These are phyloP conservation scores for Wickerhamiella parazyma DNA, from an alignment of 805 yeast species.

Conservation along the genomic window DNA sequence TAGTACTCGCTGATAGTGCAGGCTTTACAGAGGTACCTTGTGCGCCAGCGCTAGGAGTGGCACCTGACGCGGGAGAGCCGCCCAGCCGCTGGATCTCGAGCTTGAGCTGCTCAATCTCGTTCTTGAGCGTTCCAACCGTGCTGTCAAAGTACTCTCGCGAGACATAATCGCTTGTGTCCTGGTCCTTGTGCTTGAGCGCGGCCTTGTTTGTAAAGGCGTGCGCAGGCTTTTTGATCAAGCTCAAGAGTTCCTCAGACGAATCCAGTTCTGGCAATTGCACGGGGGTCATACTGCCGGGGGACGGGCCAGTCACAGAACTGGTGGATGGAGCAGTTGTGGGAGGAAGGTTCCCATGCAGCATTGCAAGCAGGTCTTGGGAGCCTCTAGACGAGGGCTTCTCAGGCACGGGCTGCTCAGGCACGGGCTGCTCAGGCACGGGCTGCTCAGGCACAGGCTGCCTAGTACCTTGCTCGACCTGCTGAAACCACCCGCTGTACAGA, in stretches of 20 bases:
- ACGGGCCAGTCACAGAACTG: neutral
- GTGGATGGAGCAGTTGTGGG: constrained; percentile 4
- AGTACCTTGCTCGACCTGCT: neutral
- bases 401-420: no score
- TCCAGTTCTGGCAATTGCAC: neutral
- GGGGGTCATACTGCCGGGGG: neutral
- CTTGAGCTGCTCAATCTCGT: neutral
- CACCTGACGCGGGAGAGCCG: neutral
- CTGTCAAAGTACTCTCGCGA: neutral
- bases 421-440: no score
- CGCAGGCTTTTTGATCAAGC: no score
- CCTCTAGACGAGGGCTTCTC: neutral
- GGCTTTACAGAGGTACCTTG: no score
- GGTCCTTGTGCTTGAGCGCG: neutral
- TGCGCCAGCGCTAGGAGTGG: neutral
- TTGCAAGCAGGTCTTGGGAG: neutral
- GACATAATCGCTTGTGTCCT: neutral
- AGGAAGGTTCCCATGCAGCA: neutral
- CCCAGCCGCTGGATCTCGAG: neutral
- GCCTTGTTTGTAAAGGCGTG: neutral
- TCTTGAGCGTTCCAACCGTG: neutral
- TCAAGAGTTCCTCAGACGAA: neutral
- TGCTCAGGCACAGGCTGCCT: neutral
- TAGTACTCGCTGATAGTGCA: no score
- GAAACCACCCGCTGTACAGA: neutral